Evolutionary conservation across 345 rosid genomes (phyloP).

Genomic region (Melaleuca alternifolia): DNA sequence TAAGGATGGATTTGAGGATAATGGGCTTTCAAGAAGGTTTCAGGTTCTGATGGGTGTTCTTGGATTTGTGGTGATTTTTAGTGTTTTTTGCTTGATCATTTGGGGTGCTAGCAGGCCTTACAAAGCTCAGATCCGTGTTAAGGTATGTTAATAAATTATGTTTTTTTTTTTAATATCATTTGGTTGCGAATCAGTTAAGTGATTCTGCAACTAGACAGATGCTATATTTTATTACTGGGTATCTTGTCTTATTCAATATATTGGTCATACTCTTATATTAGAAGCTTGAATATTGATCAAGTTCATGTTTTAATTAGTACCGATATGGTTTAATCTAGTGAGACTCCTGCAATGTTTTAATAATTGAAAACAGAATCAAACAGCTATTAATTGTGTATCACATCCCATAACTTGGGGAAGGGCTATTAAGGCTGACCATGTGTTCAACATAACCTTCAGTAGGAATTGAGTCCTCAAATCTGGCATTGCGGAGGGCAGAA

Average conservation of each 20-base stretch:
- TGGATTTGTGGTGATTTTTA: slow-evolving; percentile 38
- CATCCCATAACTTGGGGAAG: not conserved
- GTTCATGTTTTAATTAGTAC: not conserved
- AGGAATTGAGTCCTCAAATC: not conserved
- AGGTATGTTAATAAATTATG: slow-evolving; percentile 20
- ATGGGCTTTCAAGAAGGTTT: slow-evolving; percentile 34
- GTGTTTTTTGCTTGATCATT: slow-evolving; percentile 58
- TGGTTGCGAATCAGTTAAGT: not conserved
- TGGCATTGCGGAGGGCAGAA: not conserved
- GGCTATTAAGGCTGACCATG: not conserved
- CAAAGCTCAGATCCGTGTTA: slow-evolving; percentile 40
- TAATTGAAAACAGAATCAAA: not conserved
- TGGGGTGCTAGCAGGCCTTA: slow-evolving; percentile 81
- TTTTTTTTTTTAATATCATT: not conserved
- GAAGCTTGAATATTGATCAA: not conserved
- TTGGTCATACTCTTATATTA: not conserved
- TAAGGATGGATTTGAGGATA: slow-evolving; percentile 25
- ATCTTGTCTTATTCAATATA: not conserved
- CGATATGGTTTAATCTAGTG: not conserved
- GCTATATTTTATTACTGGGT: not conserved
- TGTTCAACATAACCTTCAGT: not conserved
- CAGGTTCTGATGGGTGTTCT: slow-evolving; percentile 42
- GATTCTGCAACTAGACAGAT: not conserved
- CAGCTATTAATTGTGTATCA: not conserved
- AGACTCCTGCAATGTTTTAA: not conserved